These are phyloP conservation scores for Amauroascus verrucosus DNA, from an alignment of 2,329 filamentous ascomycete species.

Conservation along the genomic window DNA sequence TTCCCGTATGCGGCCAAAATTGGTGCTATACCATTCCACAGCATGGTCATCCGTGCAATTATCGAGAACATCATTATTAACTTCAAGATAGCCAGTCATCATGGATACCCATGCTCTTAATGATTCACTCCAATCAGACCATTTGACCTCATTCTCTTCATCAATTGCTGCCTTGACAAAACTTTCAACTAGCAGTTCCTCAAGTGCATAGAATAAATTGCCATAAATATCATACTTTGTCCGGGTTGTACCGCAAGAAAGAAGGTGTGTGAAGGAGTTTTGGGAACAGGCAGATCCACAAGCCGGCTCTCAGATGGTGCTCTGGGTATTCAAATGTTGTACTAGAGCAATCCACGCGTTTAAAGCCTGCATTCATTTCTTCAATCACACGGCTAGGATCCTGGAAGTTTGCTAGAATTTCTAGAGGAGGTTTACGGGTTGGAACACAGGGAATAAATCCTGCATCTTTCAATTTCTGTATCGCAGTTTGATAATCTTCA, in stretches of 20 bases:
- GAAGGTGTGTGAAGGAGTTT: constrained; percentile 17
- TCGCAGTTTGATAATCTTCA: constrained; percentile 17
- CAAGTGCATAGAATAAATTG: constrained; percentile 18
- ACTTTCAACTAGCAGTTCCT: constrained; percentile 19
- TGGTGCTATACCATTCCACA: constrained; percentile 23
- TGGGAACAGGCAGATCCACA: constrained; percentile 16
- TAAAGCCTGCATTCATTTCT: constrained; percentile 21
- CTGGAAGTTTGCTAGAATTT: constrained; percentile 10
- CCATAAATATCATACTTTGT: constrained; percentile 13
- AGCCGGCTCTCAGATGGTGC: constrained; percentile 10
- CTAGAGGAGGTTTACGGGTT: constrained; percentile 17
- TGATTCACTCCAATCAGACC: constrained; percentile 19
- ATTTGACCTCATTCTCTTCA: constrained; percentile 16
- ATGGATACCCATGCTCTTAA: constrained; percentile 20
- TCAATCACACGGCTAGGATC: constrained; percentile 15
- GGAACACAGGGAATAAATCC: constrained; percentile 19
- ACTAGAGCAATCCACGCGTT: constrained; percentile 19
- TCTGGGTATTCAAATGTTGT: constrained; percentile 21
- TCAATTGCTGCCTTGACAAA: constrained; percentile 22
- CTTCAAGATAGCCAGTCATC: constrained; percentile 23
- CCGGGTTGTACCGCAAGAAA: not conserved
- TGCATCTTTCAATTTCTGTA: constrained; percentile 18
- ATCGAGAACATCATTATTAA: constrained; percentile 23
- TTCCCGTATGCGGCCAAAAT: constrained; percentile 23
- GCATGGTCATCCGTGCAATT: constrained; percentile 20